phyloP scores from a whole-genome alignment of 2,329 filamentous ascomycete genomes.

The Raffaelea arxii region DNA sequence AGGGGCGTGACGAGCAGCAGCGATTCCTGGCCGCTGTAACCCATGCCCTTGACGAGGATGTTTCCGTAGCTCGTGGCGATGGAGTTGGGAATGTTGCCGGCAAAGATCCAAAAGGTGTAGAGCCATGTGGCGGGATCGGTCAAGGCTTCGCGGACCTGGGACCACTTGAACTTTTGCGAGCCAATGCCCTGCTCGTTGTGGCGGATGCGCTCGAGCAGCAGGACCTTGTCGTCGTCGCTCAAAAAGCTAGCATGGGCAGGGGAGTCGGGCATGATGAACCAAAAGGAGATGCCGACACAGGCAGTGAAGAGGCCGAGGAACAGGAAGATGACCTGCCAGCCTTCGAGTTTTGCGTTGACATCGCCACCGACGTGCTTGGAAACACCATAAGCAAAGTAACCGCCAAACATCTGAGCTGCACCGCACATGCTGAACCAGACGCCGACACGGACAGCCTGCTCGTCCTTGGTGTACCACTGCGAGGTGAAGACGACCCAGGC shows the following conservation, averaged over 20 bases:
- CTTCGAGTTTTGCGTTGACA: not conserved
- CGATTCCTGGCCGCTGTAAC: conserved; percentile 5
- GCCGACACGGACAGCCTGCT: conserved; percentile 39
- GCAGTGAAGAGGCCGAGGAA: conserved; percentile 20
- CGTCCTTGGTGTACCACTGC: conserved; percentile 19
- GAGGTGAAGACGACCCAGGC: conserved; percentile 22
- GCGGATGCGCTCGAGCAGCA: conserved; percentile 22
- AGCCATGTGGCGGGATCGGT: conserved; percentile 13
- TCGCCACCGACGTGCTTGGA: conserved; percentile 13
- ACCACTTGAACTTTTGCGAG: conserved; percentile 5
- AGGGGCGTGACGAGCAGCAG: conserved; percentile 9
- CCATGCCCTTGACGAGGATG: conserved; percentile 10
- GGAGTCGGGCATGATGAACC: conserved; percentile 22
- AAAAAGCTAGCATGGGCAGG: conserved; percentile 26
- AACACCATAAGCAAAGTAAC: conserved; percentile 28
- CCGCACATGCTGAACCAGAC: conserved; percentile 56
- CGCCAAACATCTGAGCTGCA: conserved; percentile 27
- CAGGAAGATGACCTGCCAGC: conserved; percentile 19
- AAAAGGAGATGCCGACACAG: conserved; percentile 17
- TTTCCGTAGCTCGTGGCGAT: conserved; percentile 11
- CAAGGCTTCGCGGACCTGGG: conserved; percentile 10
- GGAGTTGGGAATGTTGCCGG: conserved; percentile 11
- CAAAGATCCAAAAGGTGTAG: conserved; percentile 11
- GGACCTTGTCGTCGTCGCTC: conserved; percentile 17
- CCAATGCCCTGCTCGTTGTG: conserved; percentile 25